Evolutionary conservation across 257 asterid species (phyloP), one percentile per base, ranked within the genome.

Genomic region (Scutellaria galericulata): DNA sequence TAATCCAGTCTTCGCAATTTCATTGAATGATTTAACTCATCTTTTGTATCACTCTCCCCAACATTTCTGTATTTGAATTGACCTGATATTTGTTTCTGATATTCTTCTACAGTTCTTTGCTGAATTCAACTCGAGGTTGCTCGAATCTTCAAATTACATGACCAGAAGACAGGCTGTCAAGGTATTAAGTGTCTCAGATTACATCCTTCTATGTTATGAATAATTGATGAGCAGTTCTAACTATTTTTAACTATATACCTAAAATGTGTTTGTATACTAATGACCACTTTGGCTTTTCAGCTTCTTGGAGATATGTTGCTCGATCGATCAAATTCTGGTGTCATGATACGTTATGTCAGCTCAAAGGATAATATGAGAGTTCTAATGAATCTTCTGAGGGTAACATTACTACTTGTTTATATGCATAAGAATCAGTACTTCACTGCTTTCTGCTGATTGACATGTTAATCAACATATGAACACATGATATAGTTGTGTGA

Each of bases 281-380:
- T n/a, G 62, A 41, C 22, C 5, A 5, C 35, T 45, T 48, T 44
- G 44, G 13, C 2, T 50, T 54, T 77, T 60, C 83, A 95, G 98
- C 97, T 95, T 60, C 86, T 95, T 77, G 98, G 99, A 68, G 96
- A 92, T 67, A 85, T 95, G 53, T 81, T 95, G 77, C 96, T 95
- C 35, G 98, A 95, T 63, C 91, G 97, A 41, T 81, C 97, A 66
- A 95, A 95, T 76, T 71, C 96, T 44, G 68, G 73, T 12, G 88
- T 82, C 79, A 95, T 95, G 99, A 68, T 87, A 54, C 91, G 92
- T 44, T 92, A 95, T 71, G 98, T 95, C 74, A 83, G 89, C 84
- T 86, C 94, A 8, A 83, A 68, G 84, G 85, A 83, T 14, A 90
- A 95, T 62, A 60, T 95, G 84, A 87, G 81, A 74, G 90, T 91